A percentile compares a stretch with the other conserved stretches of the same genome.
Evolutionary conservation across 2,329 filamentous ascomycete species (phyloP).

Genomic region (Curvularia lunata): DNA sequence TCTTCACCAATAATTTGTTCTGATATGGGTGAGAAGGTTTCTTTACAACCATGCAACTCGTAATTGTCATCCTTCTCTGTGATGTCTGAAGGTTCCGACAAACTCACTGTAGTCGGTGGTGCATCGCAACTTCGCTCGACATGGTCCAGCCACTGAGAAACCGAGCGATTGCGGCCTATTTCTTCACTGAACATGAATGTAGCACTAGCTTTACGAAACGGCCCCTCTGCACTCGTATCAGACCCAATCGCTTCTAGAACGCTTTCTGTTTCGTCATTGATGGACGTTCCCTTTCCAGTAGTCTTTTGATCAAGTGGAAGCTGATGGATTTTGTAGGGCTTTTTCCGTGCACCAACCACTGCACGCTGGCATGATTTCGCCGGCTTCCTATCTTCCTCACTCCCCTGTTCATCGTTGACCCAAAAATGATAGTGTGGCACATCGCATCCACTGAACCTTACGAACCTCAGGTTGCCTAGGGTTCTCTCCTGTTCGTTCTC

Average conservation of each 20-base stretch:
- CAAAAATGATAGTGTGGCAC: constrained; percentile 47
- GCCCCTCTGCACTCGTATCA: not conserved
- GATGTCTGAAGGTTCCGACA: no score
- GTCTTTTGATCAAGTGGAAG: not conserved
- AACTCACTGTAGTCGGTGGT: not conserved
- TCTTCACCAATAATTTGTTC: not conserved
- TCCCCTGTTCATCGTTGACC: constrained; percentile 18
- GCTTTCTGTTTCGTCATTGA: not conserved
- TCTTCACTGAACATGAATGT: no score
- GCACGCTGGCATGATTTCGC: not conserved
- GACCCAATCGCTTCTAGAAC: not conserved
- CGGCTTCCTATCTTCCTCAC: not conserved
- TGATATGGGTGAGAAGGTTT: not conserved
- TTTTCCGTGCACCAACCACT: not conserved
- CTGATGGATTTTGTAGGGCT: no score
- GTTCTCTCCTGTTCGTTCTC: not conserved
- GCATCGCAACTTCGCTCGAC: not conserved
- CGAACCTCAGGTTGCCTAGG: constrained; percentile 35
- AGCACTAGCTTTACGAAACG: not conserved
- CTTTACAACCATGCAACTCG: not conserved
- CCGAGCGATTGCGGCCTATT: no score
- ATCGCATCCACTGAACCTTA: constrained; percentile 36
- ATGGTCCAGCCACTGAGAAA: not conserved
- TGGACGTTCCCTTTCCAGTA: not conserved
- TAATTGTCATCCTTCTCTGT: not conserved